A percentile compares a stretch with the other conserved stretches of the same genome.
Evolutionary conservation across 2,329 filamentous ascomycete species (phyloP).

Genomic region (Ascochyta koolunga): DNA sequence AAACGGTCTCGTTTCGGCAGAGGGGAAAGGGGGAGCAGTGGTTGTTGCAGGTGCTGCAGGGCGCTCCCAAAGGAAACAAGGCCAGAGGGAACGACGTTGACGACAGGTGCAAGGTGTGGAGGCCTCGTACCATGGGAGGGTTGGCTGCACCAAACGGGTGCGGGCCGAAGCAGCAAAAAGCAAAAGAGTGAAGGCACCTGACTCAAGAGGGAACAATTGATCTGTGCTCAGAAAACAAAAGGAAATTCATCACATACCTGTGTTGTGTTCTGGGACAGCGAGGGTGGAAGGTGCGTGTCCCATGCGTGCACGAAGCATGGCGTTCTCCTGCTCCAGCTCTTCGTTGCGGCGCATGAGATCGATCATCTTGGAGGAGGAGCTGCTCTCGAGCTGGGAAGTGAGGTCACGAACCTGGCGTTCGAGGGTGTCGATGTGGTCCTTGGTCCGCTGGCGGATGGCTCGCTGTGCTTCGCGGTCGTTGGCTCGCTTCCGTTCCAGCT

Average conservation of each 20-base stretch:
- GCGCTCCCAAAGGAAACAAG: constrained; percentile 30
- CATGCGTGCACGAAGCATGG: constrained; percentile 58
- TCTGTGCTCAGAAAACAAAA: constrained; percentile 30
- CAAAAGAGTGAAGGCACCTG: constrained; percentile 24
- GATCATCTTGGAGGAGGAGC: constrained; percentile 54
- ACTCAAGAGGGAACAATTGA: constrained; percentile 31
- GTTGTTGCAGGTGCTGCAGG: constrained; percentile 34
- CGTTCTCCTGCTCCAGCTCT: constrained; percentile 61
- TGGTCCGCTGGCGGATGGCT: constrained; percentile 64
- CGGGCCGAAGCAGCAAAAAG: constrained; percentile 34
- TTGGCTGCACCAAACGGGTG: constrained; percentile 34
- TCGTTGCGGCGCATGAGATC: constrained; percentile 60
- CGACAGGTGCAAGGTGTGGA: constrained; percentile 13
- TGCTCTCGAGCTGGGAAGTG: constrained; percentile 54
- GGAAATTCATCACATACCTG: constrained; percentile 42
- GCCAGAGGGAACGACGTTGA: constrained; percentile 17
- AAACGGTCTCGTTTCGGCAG: constrained; percentile 15
- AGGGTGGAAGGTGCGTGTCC: constrained; percentile 51
- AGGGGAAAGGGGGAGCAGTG: constrained; percentile 7
- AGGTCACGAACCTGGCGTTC: constrained; percentile 62
- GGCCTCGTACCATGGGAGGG: too few species aligned
- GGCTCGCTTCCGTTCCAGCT: constrained; percentile 64
- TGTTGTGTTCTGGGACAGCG: constrained; percentile 43
- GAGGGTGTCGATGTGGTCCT: constrained; percentile 64
- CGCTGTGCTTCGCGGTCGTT: constrained; percentile 67